Evolutionary conservation across 441 rosid genomes (phyloP).

Genomic region (Erysimum cheiri): DNA sequence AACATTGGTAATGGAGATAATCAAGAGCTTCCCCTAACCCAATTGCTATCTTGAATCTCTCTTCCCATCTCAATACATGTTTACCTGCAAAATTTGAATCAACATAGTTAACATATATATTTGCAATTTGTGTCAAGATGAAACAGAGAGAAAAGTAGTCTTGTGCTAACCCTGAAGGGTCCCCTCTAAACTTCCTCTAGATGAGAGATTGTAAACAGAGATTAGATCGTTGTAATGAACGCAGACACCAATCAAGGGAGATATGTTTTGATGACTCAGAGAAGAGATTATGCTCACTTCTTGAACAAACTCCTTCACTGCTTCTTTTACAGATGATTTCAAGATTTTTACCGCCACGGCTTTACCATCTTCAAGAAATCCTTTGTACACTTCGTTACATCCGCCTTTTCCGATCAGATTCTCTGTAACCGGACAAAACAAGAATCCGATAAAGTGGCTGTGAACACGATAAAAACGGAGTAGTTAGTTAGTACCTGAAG

Average conservation of each 20-base stretch:
- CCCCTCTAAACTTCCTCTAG: constrained; percentile 76
- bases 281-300: constrained; percentile 78
- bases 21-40: constrained; percentile 75
- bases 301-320: constrained; percentile 66
- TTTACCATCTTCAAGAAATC: constrained; percentile 69
- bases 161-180: constrained; percentile 62
- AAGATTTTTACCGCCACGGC: constrained; percentile 73
- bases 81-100: constrained; percentile 45
- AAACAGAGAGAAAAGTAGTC: background rate
- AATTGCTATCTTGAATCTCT: constrained; percentile 61
- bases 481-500: constrained; percentile 59
- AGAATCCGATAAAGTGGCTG: constrained; percentile 12
- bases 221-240: constrained; percentile 57
- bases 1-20: constrained; percentile 64
- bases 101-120: too few relatives aligned
- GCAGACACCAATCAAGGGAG: constrained; percentile 69
- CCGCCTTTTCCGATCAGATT: constrained; percentile 85
- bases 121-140: constrained; percentile 5
- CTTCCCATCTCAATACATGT: constrained; percentile 61
- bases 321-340: constrained; percentile 65
- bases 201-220: constrained; percentile 70
- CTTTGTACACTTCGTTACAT: constrained; percentile 73
- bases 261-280: constrained; percentile 58
- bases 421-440: constrained; percentile 44
- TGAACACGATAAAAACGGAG: background rate